phyloP scores from a whole-genome alignment of 441 rosid genomes.

The Arabidopsis lyrata region DNA sequence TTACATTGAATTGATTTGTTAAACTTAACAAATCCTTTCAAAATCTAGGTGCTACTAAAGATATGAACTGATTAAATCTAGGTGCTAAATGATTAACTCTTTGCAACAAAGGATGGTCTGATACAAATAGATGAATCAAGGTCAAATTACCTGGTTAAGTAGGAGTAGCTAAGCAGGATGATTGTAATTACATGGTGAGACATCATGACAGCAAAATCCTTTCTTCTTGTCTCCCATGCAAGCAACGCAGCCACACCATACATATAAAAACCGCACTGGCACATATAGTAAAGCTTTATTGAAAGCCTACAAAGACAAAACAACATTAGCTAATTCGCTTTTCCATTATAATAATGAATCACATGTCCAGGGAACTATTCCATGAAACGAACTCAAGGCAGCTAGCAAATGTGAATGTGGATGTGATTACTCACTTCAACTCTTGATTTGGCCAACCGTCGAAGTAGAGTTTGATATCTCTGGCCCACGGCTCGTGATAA shows the following conservation, averaged over 20 bases:
- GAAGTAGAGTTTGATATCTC: constrained; percentile 63
- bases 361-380: neutral
- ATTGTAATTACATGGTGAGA: constrained; percentile 96
- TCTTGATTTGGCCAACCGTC: constrained; percentile 93
- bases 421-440: constrained; percentile 67
- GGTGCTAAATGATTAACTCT: neutral
- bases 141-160: constrained; percentile 65
- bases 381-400: neutral
- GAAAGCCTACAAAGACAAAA: constrained; percentile 55
- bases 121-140: constrained; percentile 16
- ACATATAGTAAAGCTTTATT: constrained; percentile 78
- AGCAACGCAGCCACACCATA: constrained; percentile 86
- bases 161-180: constrained; percentile 78
- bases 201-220: constrained; percentile 97
- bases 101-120: neutral
- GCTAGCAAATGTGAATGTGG: neutral
- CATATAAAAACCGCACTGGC: constrained; percentile 89
- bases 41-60: constrained; percentile 1
- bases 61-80: neutral
- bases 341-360: neutral
- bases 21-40: neutral
- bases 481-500: constrained; percentile 78
- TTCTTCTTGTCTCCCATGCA: constrained; percentile 93
- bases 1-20: no score
- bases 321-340: neutral